phyloP scores from a whole-genome alignment of 2,329 filamentous ascomycete species.

The Colletotrichum ledebouriae region DNA sequence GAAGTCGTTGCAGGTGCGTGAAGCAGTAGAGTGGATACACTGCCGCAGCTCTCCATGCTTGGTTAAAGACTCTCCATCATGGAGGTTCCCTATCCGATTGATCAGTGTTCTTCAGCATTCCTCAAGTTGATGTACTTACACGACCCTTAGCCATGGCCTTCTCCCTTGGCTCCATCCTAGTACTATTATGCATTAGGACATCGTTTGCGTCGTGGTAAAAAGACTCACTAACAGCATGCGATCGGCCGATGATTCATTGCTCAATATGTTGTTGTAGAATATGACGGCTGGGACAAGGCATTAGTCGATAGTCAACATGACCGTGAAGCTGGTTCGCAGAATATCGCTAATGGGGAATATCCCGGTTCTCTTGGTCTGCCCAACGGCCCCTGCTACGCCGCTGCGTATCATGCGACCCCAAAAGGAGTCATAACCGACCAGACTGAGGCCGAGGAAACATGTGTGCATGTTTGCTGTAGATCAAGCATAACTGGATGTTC shows the following conservation, averaged over 20 bases:
- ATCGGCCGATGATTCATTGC: not conserved
- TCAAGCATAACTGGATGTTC: no score
- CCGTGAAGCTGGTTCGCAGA: conserved; percentile 22
- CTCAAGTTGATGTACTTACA: not conserved
- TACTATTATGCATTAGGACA: conserved; percentile 22
- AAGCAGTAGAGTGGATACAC: conserved; percentile 29
- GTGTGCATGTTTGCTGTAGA: conserved; percentile 7
- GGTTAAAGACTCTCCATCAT: conserved; percentile 16
- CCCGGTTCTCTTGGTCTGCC: not conserved
- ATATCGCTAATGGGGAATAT: conserved; percentile 20
- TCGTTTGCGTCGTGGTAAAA: conserved; percentile 15
- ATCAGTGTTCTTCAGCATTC: not conserved
- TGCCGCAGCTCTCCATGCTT: conserved; percentile 22
- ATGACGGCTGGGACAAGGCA: conserved; percentile 23
- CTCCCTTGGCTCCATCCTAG: conserved; percentile 17
- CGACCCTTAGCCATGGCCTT: not conserved
- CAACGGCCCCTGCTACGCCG: conserved; percentile 5
- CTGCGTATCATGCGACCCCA: conserved; percentile 28
- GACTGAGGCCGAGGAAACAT: conserved; percentile 29
- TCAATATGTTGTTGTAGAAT: conserved; percentile 27
- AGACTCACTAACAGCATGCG: conserved; percentile 12
- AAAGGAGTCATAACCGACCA: conserved; percentile 18
- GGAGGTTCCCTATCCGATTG: not conserved
- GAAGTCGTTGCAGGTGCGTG: conserved; percentile 11
- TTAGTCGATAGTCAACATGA: not conserved